Evolutionary conservation across 1,284 basidiomycete genomes (phyloP).

Genomic region (Rhodotorula sp.): DNA sequence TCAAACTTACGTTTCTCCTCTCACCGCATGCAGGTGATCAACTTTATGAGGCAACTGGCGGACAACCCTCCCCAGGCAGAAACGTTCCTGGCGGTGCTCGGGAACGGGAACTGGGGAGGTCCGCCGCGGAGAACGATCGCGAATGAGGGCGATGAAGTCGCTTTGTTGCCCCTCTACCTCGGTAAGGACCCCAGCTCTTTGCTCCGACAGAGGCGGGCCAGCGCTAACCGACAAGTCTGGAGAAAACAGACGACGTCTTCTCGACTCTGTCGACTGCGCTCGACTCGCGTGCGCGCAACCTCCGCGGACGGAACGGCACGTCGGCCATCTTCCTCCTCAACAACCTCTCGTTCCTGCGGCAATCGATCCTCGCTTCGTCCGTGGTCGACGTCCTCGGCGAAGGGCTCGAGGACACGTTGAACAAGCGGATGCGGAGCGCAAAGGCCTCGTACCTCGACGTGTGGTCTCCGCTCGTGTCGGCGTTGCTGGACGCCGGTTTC

Average conservation of each 20-base stretch:
- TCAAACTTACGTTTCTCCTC: not conserved
- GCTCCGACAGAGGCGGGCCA: not conserved
- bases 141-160: constrained; percentile 13
- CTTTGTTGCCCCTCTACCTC: constrained; percentile 23
- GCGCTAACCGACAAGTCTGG: not conserved
- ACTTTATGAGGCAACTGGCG: constrained; percentile 44
- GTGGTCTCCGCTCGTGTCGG: constrained; percentile 45
- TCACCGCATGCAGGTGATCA: constrained; percentile 36
- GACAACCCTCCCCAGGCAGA: constrained; percentile 45
- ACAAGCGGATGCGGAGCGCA: constrained; percentile 44
- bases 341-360: constrained; percentile 45
- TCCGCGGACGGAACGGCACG: constrained; percentile 34
- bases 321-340: constrained; percentile 46
- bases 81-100: constrained; percentile 43
- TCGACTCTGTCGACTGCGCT: constrained; percentile 38
- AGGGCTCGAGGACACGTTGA: constrained; percentile 43
- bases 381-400: constrained; percentile 42
- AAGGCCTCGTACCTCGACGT: constrained; percentile 46
- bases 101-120: constrained; percentile 46
- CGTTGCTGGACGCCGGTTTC: constrained; percentile 46
- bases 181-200: not conserved
- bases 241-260: constrained; percentile 39
- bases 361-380: constrained; percentile 42
- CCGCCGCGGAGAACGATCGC: constrained; percentile 11
- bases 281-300: constrained; percentile 34